These are phyloP conservation scores for Saturnispora dispora DNA, from an alignment of 805 yeast species.

Conservation along the genomic window DNA sequence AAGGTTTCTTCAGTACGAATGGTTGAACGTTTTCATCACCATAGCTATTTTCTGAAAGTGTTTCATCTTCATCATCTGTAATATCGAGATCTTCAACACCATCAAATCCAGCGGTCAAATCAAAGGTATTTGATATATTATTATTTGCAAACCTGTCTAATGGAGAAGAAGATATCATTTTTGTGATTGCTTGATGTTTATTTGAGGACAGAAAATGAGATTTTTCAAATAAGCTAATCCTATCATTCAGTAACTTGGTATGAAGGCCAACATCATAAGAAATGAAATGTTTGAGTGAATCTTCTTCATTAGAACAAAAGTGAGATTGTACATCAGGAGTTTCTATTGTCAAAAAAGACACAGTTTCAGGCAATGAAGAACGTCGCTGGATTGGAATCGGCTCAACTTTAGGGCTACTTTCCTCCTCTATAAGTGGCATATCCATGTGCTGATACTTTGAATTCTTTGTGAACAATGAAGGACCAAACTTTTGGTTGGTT, in stretches of 20 bases:
- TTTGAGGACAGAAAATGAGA: background rate
- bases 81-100: background rate
- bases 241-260: conserved; percentile 3
- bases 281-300: conserved; percentile 22
- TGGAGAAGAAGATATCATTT: conserved; percentile 15
- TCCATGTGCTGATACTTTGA: conserved; percentile 6
- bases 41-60: conserved; percentile 17
- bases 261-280: conserved; percentile 26
- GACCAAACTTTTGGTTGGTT: background rate
- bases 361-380: conserved; percentile 20
- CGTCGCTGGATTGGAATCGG: conserved; percentile 14
- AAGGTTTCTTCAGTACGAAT: conserved; percentile 11
- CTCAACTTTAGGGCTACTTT: background rate
- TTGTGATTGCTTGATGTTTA: conserved; percentile 2
- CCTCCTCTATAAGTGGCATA: conserved; percentile 11
- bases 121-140: background rate
- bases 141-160: conserved; percentile 17
- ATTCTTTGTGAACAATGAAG: background rate
- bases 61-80: conserved; percentile 7
- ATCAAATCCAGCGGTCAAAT: conserved; percentile 2
- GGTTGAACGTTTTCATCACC: conserved; percentile 21
- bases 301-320: conserved; percentile 10
- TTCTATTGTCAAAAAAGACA: conserved; percentile 15
- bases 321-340: background rate
- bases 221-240: background rate